Conservation (phyloP, 2,329 filamentous ascomycete species). For the Nigrospora sphaerica region DNA sequence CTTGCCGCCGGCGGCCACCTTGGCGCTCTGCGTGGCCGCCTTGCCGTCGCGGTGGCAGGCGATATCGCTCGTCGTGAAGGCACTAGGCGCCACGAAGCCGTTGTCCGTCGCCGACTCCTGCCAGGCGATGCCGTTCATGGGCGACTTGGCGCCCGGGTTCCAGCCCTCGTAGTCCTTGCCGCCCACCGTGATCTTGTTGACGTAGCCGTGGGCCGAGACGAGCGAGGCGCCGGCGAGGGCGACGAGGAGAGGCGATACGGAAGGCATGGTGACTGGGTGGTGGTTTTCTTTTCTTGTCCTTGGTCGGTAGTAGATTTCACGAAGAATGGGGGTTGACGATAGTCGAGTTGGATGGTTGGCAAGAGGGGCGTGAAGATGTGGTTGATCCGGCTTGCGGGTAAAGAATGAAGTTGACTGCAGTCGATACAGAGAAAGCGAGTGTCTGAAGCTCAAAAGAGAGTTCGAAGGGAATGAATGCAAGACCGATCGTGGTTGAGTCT, state of each 20-base stretch:
- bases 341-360: slow-evolving; percentile 3
- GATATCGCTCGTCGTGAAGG: slow-evolving; percentile 24
- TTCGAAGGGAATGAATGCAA: slow-evolving; percentile 6
- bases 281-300: background rate
- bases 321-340: background rate
- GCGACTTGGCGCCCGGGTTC: background rate
- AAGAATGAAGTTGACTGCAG: slow-evolving; percentile 8
- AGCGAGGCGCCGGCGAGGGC: slow-evolving; percentile 11
- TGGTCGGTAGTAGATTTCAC: background rate
- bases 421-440: slow-evolving; percentile 7
- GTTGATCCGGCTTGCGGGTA: slow-evolving; percentile 5
- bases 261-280: slow-evolving; percentile 4
- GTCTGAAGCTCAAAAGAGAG: slow-evolving; percentile 7
- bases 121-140: slow-evolving; percentile 17
- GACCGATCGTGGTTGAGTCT: background rate
- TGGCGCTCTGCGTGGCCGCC: slow-evolving; percentile 19
- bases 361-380: background rate
- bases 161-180: too few relatives aligned
- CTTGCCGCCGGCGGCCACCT: slow-evolving; percentile 48
- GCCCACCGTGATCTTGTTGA: slow-evolving; percentile 2
- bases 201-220: slow-evolving; percentile 19
- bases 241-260: slow-evolving; percentile 1
- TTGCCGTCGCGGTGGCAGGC: slow-evolving; percentile 28
- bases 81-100: slow-evolving; percentile 30
- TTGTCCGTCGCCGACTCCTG: slow-evolving; percentile 24